Base-by-base conservation (phyloP, 805 yeast genomes). In the Metschnikowia amazonensis region DNA sequence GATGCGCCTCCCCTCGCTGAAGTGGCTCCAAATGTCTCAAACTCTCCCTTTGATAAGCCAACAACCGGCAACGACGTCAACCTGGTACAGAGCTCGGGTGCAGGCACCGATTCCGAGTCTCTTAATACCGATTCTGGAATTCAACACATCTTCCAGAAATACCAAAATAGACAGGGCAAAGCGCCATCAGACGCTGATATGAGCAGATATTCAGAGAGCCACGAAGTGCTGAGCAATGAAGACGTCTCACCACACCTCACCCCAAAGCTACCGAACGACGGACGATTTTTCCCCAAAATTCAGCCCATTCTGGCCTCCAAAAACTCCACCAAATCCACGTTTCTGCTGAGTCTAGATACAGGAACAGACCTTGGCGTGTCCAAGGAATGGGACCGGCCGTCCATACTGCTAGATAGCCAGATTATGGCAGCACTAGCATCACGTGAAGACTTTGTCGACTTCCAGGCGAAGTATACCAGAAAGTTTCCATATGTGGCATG, bases 401-500 rank as follows among this genome's bases (percentile, higher is more conserved):
- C 41, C 3, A 13, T 17, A 6, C 17, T 21, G 6, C 21, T 39
- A 10, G 36, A 30, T 7, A 30, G 23, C 20, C 42, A 23, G 16
- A 14, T 39, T 7, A 9, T 39, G 42, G 35, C 31, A 14, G 36
- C 18, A n/a, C 32, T 25, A 10, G 41, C 31, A 14, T 2, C 14
- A 5, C 28, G 38, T 4, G 13, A 16, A 8, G 10, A 35, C 18
- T 24, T 23, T 16, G 21, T 7, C 14, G 40, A 36, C 3, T 14
- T 25, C 6, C 40, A 24, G n/a, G 23, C 30, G 14, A 25, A 36
- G 8, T 16, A 24, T 5, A 27, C 32, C 11, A 16, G 14, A 17
- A 53, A 48, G 33, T 52, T 52, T 38, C 44, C 42, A 11, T 50
- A 35, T 29, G 47, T 53, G 18, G 34, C 45, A 3, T 43, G 43